These are phyloP conservation scores for Grigorovia humatica DNA, from an alignment of 805 yeast species.

Conservation along the genomic window DNA sequence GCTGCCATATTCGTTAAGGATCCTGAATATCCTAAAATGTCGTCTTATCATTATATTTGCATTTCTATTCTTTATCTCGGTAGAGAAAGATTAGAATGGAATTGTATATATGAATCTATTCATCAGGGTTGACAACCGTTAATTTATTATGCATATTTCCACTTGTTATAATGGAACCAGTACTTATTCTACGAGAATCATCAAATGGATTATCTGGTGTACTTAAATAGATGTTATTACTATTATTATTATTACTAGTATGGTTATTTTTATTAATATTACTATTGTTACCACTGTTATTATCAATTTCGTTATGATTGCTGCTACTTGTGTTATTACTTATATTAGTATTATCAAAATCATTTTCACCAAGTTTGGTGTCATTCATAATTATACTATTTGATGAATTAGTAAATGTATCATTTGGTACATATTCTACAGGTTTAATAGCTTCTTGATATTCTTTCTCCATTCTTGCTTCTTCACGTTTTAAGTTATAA, in stretches of 20 bases:
- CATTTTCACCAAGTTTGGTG: neutral
- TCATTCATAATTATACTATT: conserved; percentile 4
- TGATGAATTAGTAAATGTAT: conserved; percentile 4
- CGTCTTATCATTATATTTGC: too few species aligned
- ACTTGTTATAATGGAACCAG: conserved; percentile 78
- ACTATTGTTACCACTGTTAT: neutral
- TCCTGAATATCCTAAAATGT: too few species aligned
- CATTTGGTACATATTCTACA: conserved; percentile 18
- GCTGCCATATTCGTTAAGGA: too few species aligned
- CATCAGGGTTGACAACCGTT: conserved; percentile 85
- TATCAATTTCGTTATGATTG: neutral
- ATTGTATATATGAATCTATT: conserved; percentile 8
- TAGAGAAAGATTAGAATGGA: too few species aligned
- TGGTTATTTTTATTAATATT: neutral
- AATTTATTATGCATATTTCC: conserved; percentile 52
- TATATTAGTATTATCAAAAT: neutral
- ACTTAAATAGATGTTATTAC: conserved; percentile 19
- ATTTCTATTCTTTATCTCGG: too few species aligned
- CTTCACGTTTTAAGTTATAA: conserved; percentile 30
- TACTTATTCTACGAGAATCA: conserved; percentile 74
- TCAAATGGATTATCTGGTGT: conserved; percentile 45
- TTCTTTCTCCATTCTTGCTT: conserved; percentile 44
- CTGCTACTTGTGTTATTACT: conserved; percentile 2
- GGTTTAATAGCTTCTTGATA: conserved; percentile 50
- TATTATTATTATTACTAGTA: neutral